Evolutionary conservation across 2,329 filamentous ascomycete genomes (phyloP), one percentile per base, ranked within the genome.

Genomic region (Phialocephala sp.): DNA sequence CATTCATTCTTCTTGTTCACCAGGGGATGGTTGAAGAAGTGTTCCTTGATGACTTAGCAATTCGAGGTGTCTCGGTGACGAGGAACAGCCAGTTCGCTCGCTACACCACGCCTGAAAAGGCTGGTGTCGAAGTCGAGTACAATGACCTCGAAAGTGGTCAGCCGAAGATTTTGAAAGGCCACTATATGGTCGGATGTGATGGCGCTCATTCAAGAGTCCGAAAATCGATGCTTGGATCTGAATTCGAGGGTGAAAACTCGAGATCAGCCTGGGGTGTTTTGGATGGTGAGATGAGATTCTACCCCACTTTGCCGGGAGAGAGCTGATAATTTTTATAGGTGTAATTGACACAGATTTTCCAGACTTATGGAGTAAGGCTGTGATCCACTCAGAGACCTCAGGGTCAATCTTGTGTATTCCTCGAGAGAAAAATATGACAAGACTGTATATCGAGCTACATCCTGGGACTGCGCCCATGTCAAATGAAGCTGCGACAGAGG

Each of bases 101-200:
- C n/a, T 70, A 84, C 74, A 76, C 76, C 37, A 68, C 59, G 74
- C 76, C 8, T 20, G 55, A 65, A 57, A 14, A 36, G 32, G 63
- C 37, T 72, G 68, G 62, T 4, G 77, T 69, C 56, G 75, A 67
- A 6, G 76, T 81, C 8, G 71, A 84, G n/a, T 79, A 86, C 36
- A 86, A 85, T 64, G 87, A 87, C 66, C 71, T 88, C 1, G 75
- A 80, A 0, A 78, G 80, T 5, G 84, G 85, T 52, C 85, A 87
- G 63, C 85, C 82, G 0, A 81, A 84, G 3, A 73, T 76, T 0
- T 77, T 89, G 2, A 82, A 79, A 45, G 82, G 84, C 6, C 88
- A 88, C 72, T 92, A 89, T 67, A 80, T 92, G 36, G 81, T 92
- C 4, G 89, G 89, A 0, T 88, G 86, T 61, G 82, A 84, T 67